Conservation (phyloP, 2,329 filamentous ascomycete genomes). For the Ciborinia camelliae region DNA sequence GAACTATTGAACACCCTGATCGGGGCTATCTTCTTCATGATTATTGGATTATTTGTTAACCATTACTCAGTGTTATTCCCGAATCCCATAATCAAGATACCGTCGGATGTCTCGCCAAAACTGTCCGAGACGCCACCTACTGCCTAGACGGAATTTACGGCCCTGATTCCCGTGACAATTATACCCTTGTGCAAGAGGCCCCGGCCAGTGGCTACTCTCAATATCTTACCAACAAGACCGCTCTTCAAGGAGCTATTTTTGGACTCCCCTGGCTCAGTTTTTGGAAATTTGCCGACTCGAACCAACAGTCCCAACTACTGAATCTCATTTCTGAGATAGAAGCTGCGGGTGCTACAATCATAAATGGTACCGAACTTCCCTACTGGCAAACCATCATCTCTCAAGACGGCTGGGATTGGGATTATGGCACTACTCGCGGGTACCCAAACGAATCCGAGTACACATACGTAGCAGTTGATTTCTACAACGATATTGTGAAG, state of each 20-base stretch:
- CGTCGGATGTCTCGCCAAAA: slow-evolving; percentile 64
- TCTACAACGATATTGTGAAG: slow-evolving; percentile 52
- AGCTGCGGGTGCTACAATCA: slow-evolving; percentile 60
- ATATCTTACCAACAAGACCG: slow-evolving; percentile 34
- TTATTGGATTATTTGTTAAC: background rate
- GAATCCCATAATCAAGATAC: slow-evolving; percentile 66
- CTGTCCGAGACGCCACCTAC: slow-evolving; percentile 64
- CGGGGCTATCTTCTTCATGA: background rate
- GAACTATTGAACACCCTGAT: too few relatives aligned
- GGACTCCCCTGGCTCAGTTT: slow-evolving; percentile 70
- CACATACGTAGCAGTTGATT: slow-evolving; percentile 68
- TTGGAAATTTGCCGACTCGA: slow-evolving; percentile 58
- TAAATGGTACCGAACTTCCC: slow-evolving; percentile 68
- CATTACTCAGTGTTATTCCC: slow-evolving; percentile 56
- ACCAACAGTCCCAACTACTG: slow-evolving; percentile 54
- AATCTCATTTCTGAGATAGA: slow-evolving; percentile 52
- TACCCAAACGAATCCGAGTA: slow-evolving; percentile 71
- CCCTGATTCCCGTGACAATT: slow-evolving; percentile 60
- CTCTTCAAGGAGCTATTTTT: slow-evolving; percentile 60
- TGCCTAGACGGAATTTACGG: slow-evolving; percentile 67
- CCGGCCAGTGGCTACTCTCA: slow-evolving; percentile 55
- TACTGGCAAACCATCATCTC: slow-evolving; percentile 59
- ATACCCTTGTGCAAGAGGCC: slow-evolving; percentile 56
- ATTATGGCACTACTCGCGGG: slow-evolving; percentile 60
- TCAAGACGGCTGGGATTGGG: slow-evolving; percentile 71